Base-by-base conservation (phyloP, 2,329 filamentous ascomycete genomes). In the Monascus ruber region DNA sequence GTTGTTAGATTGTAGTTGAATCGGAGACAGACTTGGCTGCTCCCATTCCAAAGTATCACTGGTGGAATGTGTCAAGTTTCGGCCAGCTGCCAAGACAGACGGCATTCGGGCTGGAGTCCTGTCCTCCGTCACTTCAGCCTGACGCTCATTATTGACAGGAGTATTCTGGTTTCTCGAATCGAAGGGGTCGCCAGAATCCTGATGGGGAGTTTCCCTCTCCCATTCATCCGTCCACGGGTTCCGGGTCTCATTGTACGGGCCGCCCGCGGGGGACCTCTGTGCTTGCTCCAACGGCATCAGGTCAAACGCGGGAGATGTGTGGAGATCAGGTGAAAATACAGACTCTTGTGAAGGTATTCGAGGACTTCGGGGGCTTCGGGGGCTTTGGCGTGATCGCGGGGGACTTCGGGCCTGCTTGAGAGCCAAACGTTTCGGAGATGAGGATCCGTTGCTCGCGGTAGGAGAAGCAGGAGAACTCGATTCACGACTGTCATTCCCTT, bases 1-100 rank as follows among this genome's bases (percentile, higher is more conserved):
- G 31, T 65, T 65, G 36, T 64, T 65, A 10, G 61, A 64, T 38
- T 52, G 58, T 24, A 64, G 47, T 34, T 54, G 56, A 27, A 52
- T 44, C 0, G 57, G 51, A 11, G 47, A 36, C 29, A 47, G 9
- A 10, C 41, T 38, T 27, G 41, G 29, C 25, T 54, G 42, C 36
- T 55, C 53, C 40, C 51, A 50, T 24, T 47, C 44, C 10, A 44
- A 39, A 8, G 38, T 27, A 26, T 51, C 44, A 10, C 31, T 38
- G 10, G 38, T 31, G 4, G 34, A 38, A 26, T 45, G 31, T 9
- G 41, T 40, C 34, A 42, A 37, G 17, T 49, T 48, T 47, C 41
- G 47, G 5, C 51, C 49, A 25, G 50, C 41, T 24, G 51, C 42
- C 5, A 56, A 39, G 3, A 49, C 49, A 3, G 50, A 39, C 5